These are phyloP conservation scores for Warburgia ugandensis DNA, from an alignment of 164 flowering plant species.

Conservation along the genomic window DNA sequence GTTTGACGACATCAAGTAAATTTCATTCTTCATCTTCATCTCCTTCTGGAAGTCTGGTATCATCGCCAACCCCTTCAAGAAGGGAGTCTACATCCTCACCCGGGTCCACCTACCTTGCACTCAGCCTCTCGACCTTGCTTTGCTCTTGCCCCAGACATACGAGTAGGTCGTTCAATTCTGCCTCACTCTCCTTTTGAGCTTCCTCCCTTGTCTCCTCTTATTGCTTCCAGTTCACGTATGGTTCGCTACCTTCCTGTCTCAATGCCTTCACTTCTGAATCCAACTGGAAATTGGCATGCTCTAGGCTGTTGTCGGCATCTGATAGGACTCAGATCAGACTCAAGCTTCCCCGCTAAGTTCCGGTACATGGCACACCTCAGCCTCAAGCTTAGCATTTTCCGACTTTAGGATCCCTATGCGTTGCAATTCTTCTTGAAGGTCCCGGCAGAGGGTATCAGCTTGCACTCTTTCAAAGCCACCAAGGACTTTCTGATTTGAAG, in stretches of 20 bases:
- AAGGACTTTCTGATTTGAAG: conserved; percentile 32
- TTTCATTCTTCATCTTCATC: conserved; percentile 50
- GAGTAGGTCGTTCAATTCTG: conserved; percentile 75
- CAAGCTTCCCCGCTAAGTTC: conserved; percentile 55
- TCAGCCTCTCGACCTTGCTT: conserved; percentile 79
- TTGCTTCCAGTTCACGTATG: conserved; percentile 44
- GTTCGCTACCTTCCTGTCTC: conserved; percentile 36
- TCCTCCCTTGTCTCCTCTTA: conserved; percentile 85
- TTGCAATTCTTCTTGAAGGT: conserved; percentile 64
- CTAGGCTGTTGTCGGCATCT: conserved; percentile 89
- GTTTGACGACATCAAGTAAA: no score
- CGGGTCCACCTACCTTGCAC: conserved; percentile 58
- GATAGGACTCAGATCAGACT: conserved; percentile 79
- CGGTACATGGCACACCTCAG: conserved; percentile 54
- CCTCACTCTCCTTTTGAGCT: conserved; percentile 85
- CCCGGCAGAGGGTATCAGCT: conserved; percentile 58
- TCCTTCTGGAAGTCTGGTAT: conserved; percentile 47
- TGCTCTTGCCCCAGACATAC: conserved; percentile 98
- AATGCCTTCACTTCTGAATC: conserved; percentile 62
- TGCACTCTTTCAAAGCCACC: conserved; percentile 61
- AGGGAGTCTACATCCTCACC: conserved; percentile 89
- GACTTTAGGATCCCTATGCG: conserved; percentile 54
- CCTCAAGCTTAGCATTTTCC: conserved; percentile 64
- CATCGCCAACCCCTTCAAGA: conserved; percentile 89
- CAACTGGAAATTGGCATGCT: conserved; percentile 60